phyloP scores from a whole-genome alignment of 805 yeast species.

The Sugiyamaella mastotermitis region DNA sequence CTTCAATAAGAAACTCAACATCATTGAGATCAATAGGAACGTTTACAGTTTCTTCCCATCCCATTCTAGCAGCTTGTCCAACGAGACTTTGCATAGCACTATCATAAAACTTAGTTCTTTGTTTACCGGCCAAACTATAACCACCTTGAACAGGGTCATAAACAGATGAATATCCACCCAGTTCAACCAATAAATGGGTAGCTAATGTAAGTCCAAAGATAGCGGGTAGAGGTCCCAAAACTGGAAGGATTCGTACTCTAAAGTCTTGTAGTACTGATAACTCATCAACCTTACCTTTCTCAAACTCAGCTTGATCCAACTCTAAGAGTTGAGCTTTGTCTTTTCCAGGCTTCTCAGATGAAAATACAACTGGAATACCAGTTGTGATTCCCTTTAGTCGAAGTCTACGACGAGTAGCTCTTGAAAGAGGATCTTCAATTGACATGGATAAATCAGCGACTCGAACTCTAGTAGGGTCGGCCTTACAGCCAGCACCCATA shows the following conservation, averaged over 20 bases:
- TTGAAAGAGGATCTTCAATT: constrained; percentile 89
- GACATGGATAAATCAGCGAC: constrained; percentile 84
- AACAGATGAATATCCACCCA: constrained; percentile 60
- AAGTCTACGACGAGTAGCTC: constrained; percentile 78
- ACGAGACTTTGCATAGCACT: constrained; percentile 75
- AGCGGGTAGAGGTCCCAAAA: constrained; percentile 94
- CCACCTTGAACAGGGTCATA: constrained; percentile 47
- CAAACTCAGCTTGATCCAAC: constrained; percentile 71
- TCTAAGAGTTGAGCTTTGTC: constrained; percentile 85
- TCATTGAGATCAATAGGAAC: constrained; percentile 66
- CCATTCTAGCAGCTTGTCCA: constrained; percentile 79
- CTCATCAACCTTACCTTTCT: constrained; percentile 79
- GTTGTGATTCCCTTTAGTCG: constrained; percentile 69
- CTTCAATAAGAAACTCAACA: constrained; percentile 79
- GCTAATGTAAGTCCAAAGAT: constrained; percentile 90
- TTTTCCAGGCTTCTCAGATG: constrained; percentile 96
- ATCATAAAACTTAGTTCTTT: constrained; percentile 75
- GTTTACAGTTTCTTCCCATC: constrained; percentile 57
- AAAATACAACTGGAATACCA: constrained; percentile 82
- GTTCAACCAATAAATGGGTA: constrained; percentile 68
- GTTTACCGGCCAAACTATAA: constrained; percentile 74
- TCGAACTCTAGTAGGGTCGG: constrained; percentile 89
- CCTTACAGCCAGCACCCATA: constrained; percentile 96
- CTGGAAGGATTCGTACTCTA: constrained; percentile 92
- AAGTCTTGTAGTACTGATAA: constrained; percentile 82